A percentile compares a stretch with the other conserved stretches of the same genome.
Conservation (phyloP, 2,329 filamentous ascomycete genomes). For the Aspergillus pseudoterreus region DNA sequence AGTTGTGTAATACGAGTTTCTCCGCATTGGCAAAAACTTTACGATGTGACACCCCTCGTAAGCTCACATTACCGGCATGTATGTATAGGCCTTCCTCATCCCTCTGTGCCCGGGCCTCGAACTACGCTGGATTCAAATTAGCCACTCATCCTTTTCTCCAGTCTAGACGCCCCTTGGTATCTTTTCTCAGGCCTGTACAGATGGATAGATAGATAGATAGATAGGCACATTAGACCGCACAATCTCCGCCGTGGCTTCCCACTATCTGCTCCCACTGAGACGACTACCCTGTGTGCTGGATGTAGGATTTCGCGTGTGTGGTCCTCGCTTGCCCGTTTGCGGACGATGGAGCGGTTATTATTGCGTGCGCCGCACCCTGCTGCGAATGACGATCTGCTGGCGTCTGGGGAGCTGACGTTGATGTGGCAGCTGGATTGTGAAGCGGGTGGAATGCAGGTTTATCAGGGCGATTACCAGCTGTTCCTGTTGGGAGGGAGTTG, state of each 20-base stretch:
- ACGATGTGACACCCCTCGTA: too few species aligned
- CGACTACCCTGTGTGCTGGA: not conserved
- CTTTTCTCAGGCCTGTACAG: not conserved
- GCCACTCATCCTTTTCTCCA: not conserved
- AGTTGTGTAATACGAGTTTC: too few species aligned
- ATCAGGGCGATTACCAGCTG: not conserved
- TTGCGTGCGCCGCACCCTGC: not conserved
- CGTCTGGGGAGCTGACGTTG: not conserved
- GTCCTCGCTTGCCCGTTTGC: not conserved
- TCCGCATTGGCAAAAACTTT: too few species aligned
- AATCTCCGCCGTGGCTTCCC: not conserved
- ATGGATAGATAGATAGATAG: not conserved
- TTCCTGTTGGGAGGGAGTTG: not conserved
- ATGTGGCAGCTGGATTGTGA: not conserved
- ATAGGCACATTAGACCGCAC: not conserved
- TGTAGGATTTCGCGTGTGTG: not conserved
- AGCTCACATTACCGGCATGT: too few species aligned
- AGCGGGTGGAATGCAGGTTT: not conserved
- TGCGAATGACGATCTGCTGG: not conserved
- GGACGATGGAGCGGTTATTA: not conserved
- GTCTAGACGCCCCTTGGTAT: not conserved
- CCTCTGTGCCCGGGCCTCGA: slow-evolving; percentile 16
- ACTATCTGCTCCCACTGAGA: not conserved
- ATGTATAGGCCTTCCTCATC: slow-evolving; percentile 12
- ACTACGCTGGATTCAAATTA: slow-evolving; percentile 15